These are phyloP conservation scores for Ormosia emarginata DNA, from an alignment of 306 rosid species.

Conservation along the genomic window DNA sequence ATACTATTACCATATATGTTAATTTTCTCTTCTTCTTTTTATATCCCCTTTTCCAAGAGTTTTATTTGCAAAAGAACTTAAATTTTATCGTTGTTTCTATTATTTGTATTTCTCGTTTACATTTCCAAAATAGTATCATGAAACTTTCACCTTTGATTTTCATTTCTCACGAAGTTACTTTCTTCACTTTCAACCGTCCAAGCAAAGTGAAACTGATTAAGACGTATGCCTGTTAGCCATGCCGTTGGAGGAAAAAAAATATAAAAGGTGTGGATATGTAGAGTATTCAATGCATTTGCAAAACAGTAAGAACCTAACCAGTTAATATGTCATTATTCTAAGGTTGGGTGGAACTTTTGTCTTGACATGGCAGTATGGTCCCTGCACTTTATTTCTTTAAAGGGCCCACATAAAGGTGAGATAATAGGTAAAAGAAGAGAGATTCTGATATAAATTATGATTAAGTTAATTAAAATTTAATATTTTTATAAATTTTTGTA, in stretches of 20 bases:
- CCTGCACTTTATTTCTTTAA: not conserved
- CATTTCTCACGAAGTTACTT: not conserved
- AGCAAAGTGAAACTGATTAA: not conserved
- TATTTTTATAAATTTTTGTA: too few relatives aligned
- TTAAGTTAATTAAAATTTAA: too few relatives aligned
- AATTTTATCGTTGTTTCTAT: too few relatives aligned
- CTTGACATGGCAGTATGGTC: not conserved
- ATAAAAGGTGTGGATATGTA: not conserved
- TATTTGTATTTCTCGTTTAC: too few relatives aligned
- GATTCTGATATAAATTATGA: too few relatives aligned
- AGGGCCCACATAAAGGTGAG: not conserved
- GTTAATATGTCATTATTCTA: not conserved
- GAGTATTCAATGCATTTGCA: not conserved
- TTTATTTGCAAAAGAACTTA: too few relatives aligned
- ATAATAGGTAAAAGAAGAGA: too few relatives aligned
- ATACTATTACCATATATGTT: too few relatives aligned
- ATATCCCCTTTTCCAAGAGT: too few relatives aligned
- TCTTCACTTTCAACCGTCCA: not conserved
- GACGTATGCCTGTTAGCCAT: not conserved
- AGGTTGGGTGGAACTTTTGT: not conserved
- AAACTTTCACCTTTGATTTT: not conserved
- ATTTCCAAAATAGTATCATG: too few relatives aligned
- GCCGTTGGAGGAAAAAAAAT: not conserved
- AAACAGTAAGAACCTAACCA: not conserved
- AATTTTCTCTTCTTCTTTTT: too few relatives aligned